Base-by-base conservation (phyloP, 768 basidiomycete species). In the Leccinum boreale region DNA sequence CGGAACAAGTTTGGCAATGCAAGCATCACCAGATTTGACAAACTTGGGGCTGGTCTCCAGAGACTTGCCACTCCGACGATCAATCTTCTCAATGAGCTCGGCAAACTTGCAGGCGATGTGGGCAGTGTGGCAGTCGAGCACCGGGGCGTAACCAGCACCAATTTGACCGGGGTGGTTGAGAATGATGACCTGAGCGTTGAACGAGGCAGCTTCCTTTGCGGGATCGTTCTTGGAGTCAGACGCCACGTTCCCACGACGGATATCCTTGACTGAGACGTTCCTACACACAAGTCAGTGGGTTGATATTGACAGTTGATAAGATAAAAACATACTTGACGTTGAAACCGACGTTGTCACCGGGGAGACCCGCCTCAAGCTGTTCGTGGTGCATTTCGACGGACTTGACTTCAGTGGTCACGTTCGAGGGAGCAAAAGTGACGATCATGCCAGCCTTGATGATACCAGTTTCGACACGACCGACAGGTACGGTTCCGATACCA, bases 161-260 rank as follows among this genome's bases (percentile, higher is more conserved):
- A 99, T 98, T 78, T 99, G 97, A 83, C 97, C 97, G 53, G 97
- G 97, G 86, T 99, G 97, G 85, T 98, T 98, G 76, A 99, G 89
- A 74, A 99, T 92, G 75, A 99, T 98, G 82, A 98, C 96, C 84
- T 98, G 97, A 65, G 97, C 96, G 78, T 89, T 98, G 92, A 98
- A 96, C 61, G 94, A 96, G 63, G 94, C 92, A 64, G 95, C 94
- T 81, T 97, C 95, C 87, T 95, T 97, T 66, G 95, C 94, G 68
- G 97, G 97, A 83, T 98, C 96, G 79, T 98, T 98, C 92, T 99
- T 99, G 69, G 95, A 94, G 86, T 99, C 97, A 65, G 94, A 97
- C 74, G 92, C 92, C 68, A 98, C 97, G 79, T 98, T 98, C 62
- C 97, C 97, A 83, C 97, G 94, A 73, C 97, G 94, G 71, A 98